A percentile compares a stretch with the other conserved stretches of the same genome.
Evolutionary conservation across 805 yeast species (phyloP).

Genomic region (Wickerhamiella siamensis): DNA sequence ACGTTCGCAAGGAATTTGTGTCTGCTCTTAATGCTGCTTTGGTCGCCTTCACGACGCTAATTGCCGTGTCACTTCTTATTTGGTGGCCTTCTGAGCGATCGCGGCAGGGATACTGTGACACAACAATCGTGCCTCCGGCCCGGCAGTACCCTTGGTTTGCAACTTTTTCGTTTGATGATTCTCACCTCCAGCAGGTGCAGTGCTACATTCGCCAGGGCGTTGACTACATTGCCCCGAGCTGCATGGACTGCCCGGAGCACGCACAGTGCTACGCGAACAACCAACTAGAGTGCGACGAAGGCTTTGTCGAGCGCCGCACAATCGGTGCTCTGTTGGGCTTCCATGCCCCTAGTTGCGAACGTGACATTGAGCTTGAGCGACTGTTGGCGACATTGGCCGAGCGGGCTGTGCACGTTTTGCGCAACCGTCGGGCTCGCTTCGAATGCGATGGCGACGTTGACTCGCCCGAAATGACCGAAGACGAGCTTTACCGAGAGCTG

Average conservation of each 20-base stretch:
- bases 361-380: slow-evolving; percentile 59
- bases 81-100: slow-evolving; percentile 1
- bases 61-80: not conserved
- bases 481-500: slow-evolving; percentile 19
- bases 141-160: not conserved
- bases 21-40: not conserved
- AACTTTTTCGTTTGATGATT: not conserved
- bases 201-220: slow-evolving; percentile 21
- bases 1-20: not conserved
- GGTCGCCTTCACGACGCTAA: not conserved
- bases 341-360: slow-evolving; percentile 48
- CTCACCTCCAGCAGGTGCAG: slow-evolving; percentile 1
- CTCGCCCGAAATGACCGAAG: slow-evolving; percentile 26
- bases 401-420: slow-evolving; percentile 49
- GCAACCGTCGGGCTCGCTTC: slow-evolving; percentile 45
- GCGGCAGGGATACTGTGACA: slow-evolving; percentile 1
- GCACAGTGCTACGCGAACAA: slow-evolving; percentile 56
- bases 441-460: slow-evolving; percentile 18
- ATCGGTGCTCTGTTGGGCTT: slow-evolving; percentile 42
- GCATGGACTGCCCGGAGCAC: slow-evolving; percentile 69
- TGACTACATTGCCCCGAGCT: slow-evolving; percentile 40
- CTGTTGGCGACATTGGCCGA: slow-evolving; percentile 50
- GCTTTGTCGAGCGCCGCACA: slow-evolving; percentile 38
- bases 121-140: not conserved
- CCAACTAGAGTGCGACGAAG: slow-evolving; percentile 56